Base-by-base conservation (phyloP, 305 asterid species). In the Salvia sclarea region DNA sequence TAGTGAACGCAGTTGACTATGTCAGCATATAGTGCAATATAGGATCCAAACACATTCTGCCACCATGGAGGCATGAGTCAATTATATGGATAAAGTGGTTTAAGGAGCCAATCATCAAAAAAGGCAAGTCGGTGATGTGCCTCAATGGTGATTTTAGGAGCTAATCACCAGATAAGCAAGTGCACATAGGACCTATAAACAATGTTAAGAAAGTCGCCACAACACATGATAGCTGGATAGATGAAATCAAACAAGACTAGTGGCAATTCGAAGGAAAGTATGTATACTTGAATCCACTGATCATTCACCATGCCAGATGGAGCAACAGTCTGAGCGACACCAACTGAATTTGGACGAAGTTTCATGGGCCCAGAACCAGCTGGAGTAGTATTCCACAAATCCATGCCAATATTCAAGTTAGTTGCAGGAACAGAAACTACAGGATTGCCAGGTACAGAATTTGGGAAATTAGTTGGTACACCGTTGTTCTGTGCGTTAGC, bases 341-440 rank as follows among this genome's bases (percentile, higher is more conserved):
- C 90, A 66, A 78, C 68, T 14, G 81, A 79, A 71, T 69, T 80
- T 75, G 95, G 85, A 45, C 69, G 88, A 79, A 81, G 24, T 66
- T 83, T 88, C 87, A 85, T 75, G 44, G 90, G 75, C 75, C 88
- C 97, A 61, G 98, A 76, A 88, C 97, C 98, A 41, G 84, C 81
- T 68, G 91, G 79, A 45, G 89, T 45, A 22, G 31, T 50, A 57
- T 88, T 90, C 99, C 99, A 94, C 72, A 85, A 69, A 75, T 83
- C 96, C 99, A 91, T 91, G 63, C 97, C 96, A 41, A 85, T 91
- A 70, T 94, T 94, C 74, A 87, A 82, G 82, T 89, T 91, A 55
- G 97, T 82, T 20, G 80, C 85, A 70, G 96, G 89, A 63, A 80
- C 73, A 17, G 93, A 78, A 14, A 22, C 83, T 67, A 84, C 90